Conservation (phyloP, 2,329 filamentous ascomycete genomes). For the Albifimbria verrucaria region DNA sequence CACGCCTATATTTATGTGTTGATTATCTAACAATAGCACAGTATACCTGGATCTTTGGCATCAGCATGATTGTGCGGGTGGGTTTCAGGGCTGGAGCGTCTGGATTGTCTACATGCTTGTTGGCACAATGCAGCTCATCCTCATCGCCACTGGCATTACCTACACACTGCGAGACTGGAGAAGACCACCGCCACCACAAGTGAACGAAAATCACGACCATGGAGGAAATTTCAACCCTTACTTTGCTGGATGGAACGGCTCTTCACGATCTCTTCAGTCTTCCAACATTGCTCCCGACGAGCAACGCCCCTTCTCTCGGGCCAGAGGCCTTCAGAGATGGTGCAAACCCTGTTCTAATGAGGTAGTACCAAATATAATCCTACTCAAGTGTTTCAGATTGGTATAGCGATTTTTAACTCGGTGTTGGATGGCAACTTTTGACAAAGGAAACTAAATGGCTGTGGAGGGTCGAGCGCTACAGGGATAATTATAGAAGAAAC, state of each 20-base stretch:
- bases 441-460: too few species aligned
- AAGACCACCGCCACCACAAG: not conserved
- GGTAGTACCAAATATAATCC: too few species aligned
- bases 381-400: too few species aligned
- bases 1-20: not conserved
- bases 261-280: not conserved
- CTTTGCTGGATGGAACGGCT: not conserved
- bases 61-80: slow-evolving; percentile 3
- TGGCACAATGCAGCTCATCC: not conserved
- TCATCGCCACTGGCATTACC: not conserved
- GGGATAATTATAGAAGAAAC: too few species aligned
- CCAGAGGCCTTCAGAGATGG: not conserved
- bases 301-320: not conserved
- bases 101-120: slow-evolving; percentile 1
- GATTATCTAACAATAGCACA: not conserved
- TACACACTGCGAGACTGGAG: not conserved
- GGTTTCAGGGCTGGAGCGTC: not conserved
- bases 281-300: slow-evolving; percentile 1
- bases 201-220: not conserved
- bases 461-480: too few species aligned
- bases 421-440: too few species aligned
- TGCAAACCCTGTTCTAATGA: not conserved
- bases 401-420: too few species aligned
- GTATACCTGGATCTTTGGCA: slow-evolving; percentile 2
- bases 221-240: not conserved